Evolutionary conservation across 805 yeast genomes (phyloP).

Genomic region (Lachancea lanzarotensis): DNA sequence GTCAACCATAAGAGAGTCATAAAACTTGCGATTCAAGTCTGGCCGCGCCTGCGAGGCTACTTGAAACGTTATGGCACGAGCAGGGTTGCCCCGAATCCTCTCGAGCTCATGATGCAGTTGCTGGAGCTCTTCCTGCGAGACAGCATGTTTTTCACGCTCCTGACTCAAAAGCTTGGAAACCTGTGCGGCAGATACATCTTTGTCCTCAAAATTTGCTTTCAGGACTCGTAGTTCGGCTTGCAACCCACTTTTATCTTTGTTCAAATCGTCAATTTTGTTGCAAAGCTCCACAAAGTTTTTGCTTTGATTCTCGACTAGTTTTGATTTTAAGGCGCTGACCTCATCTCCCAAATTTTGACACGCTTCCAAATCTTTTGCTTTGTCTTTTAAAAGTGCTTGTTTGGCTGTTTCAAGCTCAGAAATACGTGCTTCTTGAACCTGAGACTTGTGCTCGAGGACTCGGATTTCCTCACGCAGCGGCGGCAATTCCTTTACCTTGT

Average conservation of each 20-base stretch:
- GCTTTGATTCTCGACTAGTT: conserved; percentile 5
- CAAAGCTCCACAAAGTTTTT: conserved; percentile 1
- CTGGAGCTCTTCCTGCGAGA: conserved; percentile 4
- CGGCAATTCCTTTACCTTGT: background rate
- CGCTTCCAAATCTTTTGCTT: background rate
- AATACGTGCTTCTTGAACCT: background rate
- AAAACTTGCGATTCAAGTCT: conserved; percentile 19
- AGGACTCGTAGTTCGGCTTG: background rate
- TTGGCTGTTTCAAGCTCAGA: background rate
- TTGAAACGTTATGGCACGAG: conserved; percentile 20
- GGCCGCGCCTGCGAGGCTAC: conserved; percentile 21
- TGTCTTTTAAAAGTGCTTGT: conserved; percentile 1
- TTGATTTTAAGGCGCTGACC: conserved; percentile 1
- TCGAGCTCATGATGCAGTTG: conserved; percentile 6
- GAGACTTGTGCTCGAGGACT: background rate
- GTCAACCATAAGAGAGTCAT: conserved; percentile 20
- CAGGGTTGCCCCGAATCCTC: conserved; percentile 20
- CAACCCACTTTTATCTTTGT: background rate
- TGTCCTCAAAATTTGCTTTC: background rate
- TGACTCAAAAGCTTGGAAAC: background rate
- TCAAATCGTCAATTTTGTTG: background rate
- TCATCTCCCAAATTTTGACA: conserved; percentile 1
- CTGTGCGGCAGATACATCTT: background rate
- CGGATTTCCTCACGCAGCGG: background rate
- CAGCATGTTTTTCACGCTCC: background rate